Percentiles rank a stretch among this genome's conserved stretches.
These are phyloP conservation scores for Fusarium sp. DNA, from an alignment of 2,329 filamentous ascomycete species.

Conservation along the genomic window DNA sequence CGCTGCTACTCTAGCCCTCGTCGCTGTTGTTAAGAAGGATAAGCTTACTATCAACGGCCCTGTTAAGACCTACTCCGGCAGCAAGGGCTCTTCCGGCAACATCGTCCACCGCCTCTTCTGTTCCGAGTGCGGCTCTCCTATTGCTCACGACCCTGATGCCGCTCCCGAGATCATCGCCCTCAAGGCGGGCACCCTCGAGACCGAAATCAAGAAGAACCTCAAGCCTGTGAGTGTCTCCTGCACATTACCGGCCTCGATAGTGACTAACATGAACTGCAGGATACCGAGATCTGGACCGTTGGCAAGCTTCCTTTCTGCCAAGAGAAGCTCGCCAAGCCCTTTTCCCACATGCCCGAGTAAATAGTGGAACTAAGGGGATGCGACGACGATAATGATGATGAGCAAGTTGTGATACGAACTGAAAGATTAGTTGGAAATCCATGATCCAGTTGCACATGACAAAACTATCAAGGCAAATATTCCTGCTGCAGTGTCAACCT, in stretches of 20 bases:
- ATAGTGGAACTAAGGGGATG: not conserved
- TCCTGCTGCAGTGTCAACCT: not conserved
- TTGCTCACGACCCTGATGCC: conserved; percentile 75
- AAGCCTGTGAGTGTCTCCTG: conserved; percentile 63
- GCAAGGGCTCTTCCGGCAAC: conserved; percentile 66
- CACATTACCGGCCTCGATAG: not conserved
- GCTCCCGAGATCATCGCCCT: conserved; percentile 75
- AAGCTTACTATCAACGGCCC: conserved; percentile 70
- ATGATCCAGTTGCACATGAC: conserved; percentile 1
- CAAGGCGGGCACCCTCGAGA: conserved; percentile 71
- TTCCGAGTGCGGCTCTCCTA: conserved; percentile 73
- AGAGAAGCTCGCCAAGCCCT: conserved; percentile 70
- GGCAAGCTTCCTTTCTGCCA: conserved; percentile 75
- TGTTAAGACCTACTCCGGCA: conserved; percentile 69
- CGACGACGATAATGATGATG: conserved; percentile 19
- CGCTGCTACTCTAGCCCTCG: conserved; percentile 60
- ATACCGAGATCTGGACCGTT: conserved; percentile 75
- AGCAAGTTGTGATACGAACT: not conserved
- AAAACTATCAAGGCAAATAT: not conserved
- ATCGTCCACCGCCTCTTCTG: conserved; percentile 75
- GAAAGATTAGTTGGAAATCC: not conserved
- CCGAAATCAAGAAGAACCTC: conserved; percentile 71
- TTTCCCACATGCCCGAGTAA: conserved; percentile 70
- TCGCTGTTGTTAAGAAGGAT: conserved; percentile 72
- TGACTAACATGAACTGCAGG: conserved; percentile 50